Percentiles rank a stretch among this genome's conserved stretches.
Conservation (phyloP, 805 yeast genomes). For the Zygosaccharomyces rouxii region DNA sequence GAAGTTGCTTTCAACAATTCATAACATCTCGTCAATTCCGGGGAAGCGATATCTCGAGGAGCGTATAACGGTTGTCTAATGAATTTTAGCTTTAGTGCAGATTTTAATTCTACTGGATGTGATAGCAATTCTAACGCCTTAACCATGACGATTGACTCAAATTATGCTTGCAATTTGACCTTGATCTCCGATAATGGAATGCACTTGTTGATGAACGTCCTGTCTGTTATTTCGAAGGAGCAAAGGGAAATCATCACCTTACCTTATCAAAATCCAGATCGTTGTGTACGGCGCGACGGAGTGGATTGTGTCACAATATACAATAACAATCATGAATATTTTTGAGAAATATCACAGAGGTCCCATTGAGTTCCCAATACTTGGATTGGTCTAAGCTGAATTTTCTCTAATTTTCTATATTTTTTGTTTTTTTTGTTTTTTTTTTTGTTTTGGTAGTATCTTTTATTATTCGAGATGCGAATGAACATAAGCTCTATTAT, state of each 20-base stretch:
- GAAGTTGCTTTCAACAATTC: conserved; percentile 66
- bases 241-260: neutral
- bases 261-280: neutral
- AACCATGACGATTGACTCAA: conserved; percentile 42
- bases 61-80: conserved; percentile 55
- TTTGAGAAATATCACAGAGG: no score
- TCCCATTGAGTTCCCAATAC: no score
- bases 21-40: conserved; percentile 59
- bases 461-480: neutral
- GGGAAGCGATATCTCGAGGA: conserved; percentile 37
- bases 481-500: neutral
- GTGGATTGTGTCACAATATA: neutral
- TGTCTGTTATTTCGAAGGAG: neutral
- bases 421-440: no score
- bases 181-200: neutral
- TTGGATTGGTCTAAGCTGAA: no score
- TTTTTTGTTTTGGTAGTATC: neutral
- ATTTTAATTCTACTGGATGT: conserved; percentile 70
- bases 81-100: conserved; percentile 58
- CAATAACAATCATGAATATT: no score
- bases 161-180: neutral
- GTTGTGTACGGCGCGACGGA: neutral
- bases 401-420: no score
- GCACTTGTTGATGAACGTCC: neutral
- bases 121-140: conserved; percentile 52